phyloP scores from a whole-genome alignment of 2,329 filamentous ascomycete genomes.

The Ceratocystis smalleyi region DNA sequence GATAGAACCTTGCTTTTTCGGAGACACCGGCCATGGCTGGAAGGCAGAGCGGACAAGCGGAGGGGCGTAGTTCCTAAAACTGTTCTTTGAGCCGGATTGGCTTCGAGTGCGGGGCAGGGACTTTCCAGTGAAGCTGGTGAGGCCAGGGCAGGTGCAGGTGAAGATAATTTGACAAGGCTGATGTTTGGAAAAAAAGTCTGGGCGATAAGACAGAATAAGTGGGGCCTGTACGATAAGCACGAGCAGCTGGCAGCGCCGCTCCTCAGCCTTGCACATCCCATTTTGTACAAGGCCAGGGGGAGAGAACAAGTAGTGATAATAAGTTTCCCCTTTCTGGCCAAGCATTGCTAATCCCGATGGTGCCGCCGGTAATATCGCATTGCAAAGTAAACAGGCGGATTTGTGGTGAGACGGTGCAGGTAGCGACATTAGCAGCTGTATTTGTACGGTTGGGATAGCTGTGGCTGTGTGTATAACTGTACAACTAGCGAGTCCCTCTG shows the following conservation, averaged over 20 bases:
- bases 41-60: background rate
- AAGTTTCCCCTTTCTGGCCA: no score
- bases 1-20: slow-evolving; percentile 88
- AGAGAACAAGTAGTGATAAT: no score
- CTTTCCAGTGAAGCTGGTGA: background rate
- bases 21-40: slow-evolving; percentile 60
- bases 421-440: no score
- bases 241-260: background rate
- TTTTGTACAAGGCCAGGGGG: no score
- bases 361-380: background rate
- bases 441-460: background rate
- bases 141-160: no score
- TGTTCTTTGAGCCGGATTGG: no score
- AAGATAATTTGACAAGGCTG: slow-evolving; percentile 19
- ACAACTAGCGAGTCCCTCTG: no score
- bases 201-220: slow-evolving; percentile 11
- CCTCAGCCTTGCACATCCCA: slow-evolving; percentile 17
- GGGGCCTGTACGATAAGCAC: background rate
- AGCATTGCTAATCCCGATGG: background rate
- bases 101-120: background rate
- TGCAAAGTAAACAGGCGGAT: no score
- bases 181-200: slow-evolving; percentile 11
- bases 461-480: background rate
- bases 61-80: background rate
- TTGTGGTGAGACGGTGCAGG: no score